phyloP scores from a whole-genome alignment of 352 stramenopile species.

The Phytophthora europaea region DNA sequence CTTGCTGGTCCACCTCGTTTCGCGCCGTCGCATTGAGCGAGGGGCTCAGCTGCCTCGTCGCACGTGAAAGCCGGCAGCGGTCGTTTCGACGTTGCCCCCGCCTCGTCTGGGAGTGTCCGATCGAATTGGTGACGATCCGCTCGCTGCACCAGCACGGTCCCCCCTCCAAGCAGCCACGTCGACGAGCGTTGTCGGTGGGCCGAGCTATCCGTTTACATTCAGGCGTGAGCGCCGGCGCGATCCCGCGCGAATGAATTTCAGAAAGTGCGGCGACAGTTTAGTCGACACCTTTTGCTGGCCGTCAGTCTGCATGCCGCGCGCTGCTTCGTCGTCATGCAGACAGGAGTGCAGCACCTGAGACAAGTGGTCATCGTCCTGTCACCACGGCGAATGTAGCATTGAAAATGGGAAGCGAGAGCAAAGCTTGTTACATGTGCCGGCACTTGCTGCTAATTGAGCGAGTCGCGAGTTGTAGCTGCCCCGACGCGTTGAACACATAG shows the following conservation, averaged over 20 bases:
- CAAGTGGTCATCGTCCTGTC: conserved; percentile 15
- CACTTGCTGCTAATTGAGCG: not conserved
- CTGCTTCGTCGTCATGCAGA: not conserved
- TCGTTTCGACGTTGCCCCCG: conserved; percentile 24
- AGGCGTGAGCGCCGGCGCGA: not conserved
- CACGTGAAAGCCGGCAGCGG: conserved; percentile 19
- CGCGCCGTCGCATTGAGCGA: conserved; percentile 15
- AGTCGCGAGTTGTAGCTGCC: not conserved
- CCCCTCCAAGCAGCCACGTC: conserved; percentile 16
- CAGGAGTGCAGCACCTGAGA: not conserved
- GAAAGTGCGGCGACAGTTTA: not conserved
- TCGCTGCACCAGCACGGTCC: conserved; percentile 3
- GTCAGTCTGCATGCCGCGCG: conserved; percentile 5
- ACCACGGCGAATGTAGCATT: not conserved
- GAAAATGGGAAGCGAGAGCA: not conserved
- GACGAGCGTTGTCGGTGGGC: conserved; percentile 11
- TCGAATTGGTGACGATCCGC: conserved; percentile 1
- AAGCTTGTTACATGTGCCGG: conserved; percentile 2
- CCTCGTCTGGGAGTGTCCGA: conserved; percentile 29
- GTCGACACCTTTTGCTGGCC: not conserved
- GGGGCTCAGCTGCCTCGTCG: conserved; percentile 23
- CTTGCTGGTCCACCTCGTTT: conserved; percentile 10
- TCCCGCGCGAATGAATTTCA: conserved; percentile 13
- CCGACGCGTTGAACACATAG: conserved; percentile 45
- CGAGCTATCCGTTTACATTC: conserved; percentile 25